Base-by-base conservation (phyloP, 2,329 filamentous ascomycete genomes). In the Parastagonospora nodorum region DNA sequence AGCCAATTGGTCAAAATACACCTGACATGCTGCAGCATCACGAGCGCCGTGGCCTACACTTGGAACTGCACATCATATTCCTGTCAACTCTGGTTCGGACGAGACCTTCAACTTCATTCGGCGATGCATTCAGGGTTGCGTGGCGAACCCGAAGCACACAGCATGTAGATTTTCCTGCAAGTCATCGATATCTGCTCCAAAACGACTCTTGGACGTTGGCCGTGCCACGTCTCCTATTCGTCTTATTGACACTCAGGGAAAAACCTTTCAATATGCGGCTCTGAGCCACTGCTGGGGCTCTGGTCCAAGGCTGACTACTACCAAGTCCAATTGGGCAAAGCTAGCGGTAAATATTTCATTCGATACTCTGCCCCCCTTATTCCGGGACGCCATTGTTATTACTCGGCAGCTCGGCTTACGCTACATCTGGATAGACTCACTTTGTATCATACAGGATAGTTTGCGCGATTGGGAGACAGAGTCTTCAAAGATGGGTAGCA, bases 391-490 rank as follows among this genome's bases (percentile, higher is more conserved):
- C 2, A 50, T 70, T 19, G 62, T 69, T 29, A 67, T 72, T 12
- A 69, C 66, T 24, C 58, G 69, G 2, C 65, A 68, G 33, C 58
- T 73, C 2, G 67, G 66, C 4, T 29, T 71, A n/a, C 59, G 65
- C 2, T 73, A 70, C 38, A 51, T 73, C 9, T 73, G 70, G 69
- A 72, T 72, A 12, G 70, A 73, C 42, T 63, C 60, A 1, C 51
- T 73, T 1, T 73, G 70, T 43, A 73, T 72, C 19, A 66, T 72
- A 3, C 70, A 73, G 54, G 68, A 72, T 32, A 64, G 58, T 6
- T 40, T 60, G 5, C 50, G 64, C 8, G 71, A 74, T 45, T 74
- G 69, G 68, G 66, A 69, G 50, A 63, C 58, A 1, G 69, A 74
- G 40, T 64, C 66, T 8, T 48, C 61, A 2, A 72, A 71, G 38